Evolutionary conservation across 495 filamentous ascomycete genomes (phyloP).

Genomic region (Lindgomyces ingoldianus): DNA sequence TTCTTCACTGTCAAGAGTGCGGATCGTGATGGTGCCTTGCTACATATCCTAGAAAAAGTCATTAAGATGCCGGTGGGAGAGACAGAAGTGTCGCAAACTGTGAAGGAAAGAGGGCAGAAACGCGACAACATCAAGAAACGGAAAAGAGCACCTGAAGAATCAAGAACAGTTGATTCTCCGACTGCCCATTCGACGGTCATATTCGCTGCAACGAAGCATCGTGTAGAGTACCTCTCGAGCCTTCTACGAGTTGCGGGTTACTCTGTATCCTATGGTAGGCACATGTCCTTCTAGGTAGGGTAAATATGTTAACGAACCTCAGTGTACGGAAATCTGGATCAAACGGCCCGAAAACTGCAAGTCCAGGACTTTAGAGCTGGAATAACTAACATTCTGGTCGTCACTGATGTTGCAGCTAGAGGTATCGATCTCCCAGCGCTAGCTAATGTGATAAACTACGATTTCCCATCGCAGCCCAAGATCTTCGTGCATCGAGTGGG

Average conservation of each 20-base stretch:
- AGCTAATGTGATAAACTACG: slow-evolving; percentile 98
- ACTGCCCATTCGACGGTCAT: slow-evolving; percentile 86
- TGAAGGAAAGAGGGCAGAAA: slow-evolving; percentile 41
- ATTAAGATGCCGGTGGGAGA: slow-evolving; percentile 87
- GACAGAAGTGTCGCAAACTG: slow-evolving; percentile 54
- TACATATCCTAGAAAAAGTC: slow-evolving; percentile 84
- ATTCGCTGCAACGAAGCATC: slow-evolving; percentile 93
- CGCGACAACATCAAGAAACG: slow-evolving; percentile 48
- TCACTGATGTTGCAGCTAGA: slow-evolving; percentile 94
- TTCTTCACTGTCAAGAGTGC: slow-evolving; percentile 90
- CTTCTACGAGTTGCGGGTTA: slow-evolving; percentile 76
- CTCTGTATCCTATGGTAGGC: slow-evolving; percentile 69
- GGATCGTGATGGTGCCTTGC: slow-evolving; percentile 89
- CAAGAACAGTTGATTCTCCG: slow-evolving; percentile 57
- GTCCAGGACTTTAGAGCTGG: slow-evolving; percentile 85
- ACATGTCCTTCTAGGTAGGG: background rate
- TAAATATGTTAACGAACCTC: background rate
- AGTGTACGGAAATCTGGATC: slow-evolving; percentile 89
- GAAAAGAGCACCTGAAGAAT: slow-evolving; percentile 52
- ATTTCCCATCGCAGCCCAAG: slow-evolving; percentile 96
- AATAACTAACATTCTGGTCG: slow-evolving; percentile 85
- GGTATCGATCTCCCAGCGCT: slow-evolving; percentile 97
- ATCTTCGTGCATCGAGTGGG: slow-evolving; percentile 96
- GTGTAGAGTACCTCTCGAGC: slow-evolving; percentile 88
- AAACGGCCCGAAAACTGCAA: slow-evolving; percentile 86